Percentiles rank a stretch among this genome's conserved stretches.
Evolutionary conservation across 2,329 filamentous ascomycete genomes (phyloP).

Genomic region (Didymella segeticola): DNA sequence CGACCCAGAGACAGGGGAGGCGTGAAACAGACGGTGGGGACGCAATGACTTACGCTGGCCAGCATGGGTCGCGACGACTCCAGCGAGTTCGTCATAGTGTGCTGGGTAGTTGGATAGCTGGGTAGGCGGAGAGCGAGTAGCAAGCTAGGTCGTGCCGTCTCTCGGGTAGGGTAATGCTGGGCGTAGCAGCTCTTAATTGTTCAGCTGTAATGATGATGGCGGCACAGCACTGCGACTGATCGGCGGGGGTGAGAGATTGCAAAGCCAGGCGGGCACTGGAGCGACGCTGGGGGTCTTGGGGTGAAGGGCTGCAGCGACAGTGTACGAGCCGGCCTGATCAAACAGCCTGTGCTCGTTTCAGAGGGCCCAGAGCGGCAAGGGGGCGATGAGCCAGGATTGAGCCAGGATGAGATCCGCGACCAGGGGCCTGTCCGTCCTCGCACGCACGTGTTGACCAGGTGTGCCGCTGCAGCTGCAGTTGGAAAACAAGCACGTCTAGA

Average conservation of each 20-base stretch:
- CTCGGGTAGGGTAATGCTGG: slow-evolving; percentile 9
- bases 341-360: slow-evolving; percentile 33
- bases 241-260: slow-evolving; percentile 7
- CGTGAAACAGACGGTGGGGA: slow-evolving; percentile 40
- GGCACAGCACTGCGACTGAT: slow-evolving; percentile 2
- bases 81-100: slow-evolving; percentile 48
- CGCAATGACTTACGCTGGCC: slow-evolving; percentile 47
- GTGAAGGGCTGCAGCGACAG: slow-evolving; percentile 13
- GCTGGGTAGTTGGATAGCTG: slow-evolving; percentile 5
- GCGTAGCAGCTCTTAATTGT: background rate
- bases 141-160: slow-evolving; percentile 12
- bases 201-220: background rate
- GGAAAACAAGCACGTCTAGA: background rate
- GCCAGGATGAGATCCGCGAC: slow-evolving; percentile 23
- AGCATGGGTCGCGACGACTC: slow-evolving; percentile 51
- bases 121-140: slow-evolving; percentile 5
- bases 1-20: slow-evolving; percentile 27
- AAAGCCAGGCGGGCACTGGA: background rate
- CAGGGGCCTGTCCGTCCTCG: slow-evolving; percentile 20
- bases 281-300: slow-evolving; percentile 2
- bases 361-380: slow-evolving; percentile 33
- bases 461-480: slow-evolving; percentile 2
- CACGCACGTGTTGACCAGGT: slow-evolving; percentile 11
- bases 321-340: slow-evolving; percentile 12
- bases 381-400: slow-evolving; percentile 27